These are phyloP conservation scores for Vitis hybrid DNA, from an alignment of 177 flowering plant species.

Conservation along the genomic window DNA sequence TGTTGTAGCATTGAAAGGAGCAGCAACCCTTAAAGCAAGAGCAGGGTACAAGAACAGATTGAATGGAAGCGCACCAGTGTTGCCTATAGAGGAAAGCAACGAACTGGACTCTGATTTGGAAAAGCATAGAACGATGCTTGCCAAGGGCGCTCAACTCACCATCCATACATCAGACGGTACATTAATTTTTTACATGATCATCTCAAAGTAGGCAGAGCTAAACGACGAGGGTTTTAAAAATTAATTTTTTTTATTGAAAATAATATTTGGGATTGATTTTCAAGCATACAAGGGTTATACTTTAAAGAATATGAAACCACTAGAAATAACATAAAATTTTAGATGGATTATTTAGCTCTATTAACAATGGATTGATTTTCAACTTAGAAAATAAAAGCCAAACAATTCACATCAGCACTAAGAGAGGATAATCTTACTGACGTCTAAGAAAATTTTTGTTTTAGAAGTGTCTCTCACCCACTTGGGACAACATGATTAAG, in stretches of 20 bases:
- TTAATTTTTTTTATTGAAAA: no score
- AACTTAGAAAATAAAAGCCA: no score
- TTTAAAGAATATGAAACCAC: no score
- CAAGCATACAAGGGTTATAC: no score
- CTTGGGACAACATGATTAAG: not conserved
- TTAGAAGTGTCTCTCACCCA: not conserved
- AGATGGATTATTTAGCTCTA: no score
- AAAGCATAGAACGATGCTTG: slow-evolving; percentile 48
- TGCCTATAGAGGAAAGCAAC: slow-evolving; percentile 55
- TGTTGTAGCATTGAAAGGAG: slow-evolving; percentile 77
- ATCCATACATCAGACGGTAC: slow-evolving; percentile 68
- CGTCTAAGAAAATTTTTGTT: not conserved
- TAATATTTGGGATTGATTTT: no score
- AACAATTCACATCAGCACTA: no score
- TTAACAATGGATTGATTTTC: no score
- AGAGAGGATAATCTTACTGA: no score
- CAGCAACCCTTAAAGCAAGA: slow-evolving; percentile 73
- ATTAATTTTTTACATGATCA: not conserved
- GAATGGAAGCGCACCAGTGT: slow-evolving; percentile 46
- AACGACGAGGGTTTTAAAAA: no score
- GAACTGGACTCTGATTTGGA: slow-evolving; percentile 58
- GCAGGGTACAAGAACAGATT: slow-evolving; percentile 49
- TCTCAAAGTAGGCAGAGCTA: no score
- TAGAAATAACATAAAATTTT: not conserved
- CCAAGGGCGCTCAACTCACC: slow-evolving; percentile 58